phyloP scores from a whole-genome alignment of 2,329 filamentous ascomycete species.

The Cordyceps farinosa region DNA sequence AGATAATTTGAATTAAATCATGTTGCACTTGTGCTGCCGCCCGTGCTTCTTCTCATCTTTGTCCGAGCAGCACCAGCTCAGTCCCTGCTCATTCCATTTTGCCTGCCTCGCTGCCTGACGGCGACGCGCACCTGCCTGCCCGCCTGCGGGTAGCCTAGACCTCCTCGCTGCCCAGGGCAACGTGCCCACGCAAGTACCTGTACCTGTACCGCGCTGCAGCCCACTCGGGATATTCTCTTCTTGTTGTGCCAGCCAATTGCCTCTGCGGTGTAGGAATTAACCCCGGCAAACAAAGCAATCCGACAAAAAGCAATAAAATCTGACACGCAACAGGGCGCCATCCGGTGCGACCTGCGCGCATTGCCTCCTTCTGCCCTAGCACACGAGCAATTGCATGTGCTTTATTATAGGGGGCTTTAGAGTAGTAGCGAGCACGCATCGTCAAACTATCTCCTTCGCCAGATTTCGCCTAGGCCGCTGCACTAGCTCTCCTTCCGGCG shows the following conservation, averaged over 20 bases:
- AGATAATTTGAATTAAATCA: too few species aligned
- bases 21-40: too few species aligned
- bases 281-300: not conserved
- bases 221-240: not conserved
- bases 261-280: not conserved
- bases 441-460: not conserved
- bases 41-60: too few species aligned
- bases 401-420: not conserved
- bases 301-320: not conserved
- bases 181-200: constrained; percentile 9
- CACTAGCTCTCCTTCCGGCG: not conserved
- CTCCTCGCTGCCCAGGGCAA: constrained; percentile 18
- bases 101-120: constrained; percentile 1
- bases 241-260: not conserved
- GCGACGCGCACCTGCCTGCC: not conserved
- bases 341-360: not conserved
- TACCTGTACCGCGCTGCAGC: constrained; percentile 13
- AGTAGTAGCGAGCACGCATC: not conserved
- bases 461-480: not conserved
- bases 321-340: not conserved
- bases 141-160: constrained; percentile 2
- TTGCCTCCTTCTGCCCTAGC: not conserved
- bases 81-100: not conserved
- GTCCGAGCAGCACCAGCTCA: too few species aligned
- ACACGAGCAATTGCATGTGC: constrained; percentile 5